Evolutionary conservation across 2,329 filamentous ascomycete genomes (phyloP).

Genomic region (Trichoderma semiorbis): DNA sequence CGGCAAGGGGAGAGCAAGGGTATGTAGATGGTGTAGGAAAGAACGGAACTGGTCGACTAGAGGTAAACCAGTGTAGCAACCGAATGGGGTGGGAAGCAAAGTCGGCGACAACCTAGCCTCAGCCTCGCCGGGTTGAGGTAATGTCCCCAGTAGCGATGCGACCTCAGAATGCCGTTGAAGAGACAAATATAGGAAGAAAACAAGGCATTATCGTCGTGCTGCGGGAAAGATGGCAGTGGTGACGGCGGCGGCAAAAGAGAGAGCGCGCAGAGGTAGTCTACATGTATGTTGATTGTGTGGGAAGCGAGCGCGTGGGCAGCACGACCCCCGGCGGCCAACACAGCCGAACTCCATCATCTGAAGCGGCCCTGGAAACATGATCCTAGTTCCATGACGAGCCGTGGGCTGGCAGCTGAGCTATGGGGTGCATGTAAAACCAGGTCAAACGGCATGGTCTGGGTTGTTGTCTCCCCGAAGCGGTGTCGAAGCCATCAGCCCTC

Average conservation of each 20-base stretch:
- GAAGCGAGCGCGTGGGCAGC: constrained; percentile 16
- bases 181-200: constrained; percentile 17
- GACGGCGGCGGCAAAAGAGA: constrained; percentile 2
- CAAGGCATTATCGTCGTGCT: constrained; percentile 9
- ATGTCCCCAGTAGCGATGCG: constrained; percentile 7
- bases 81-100: constrained; percentile 9
- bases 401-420: constrained; percentile 31
- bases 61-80: background rate
- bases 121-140: constrained; percentile 7
- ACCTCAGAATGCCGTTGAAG: background rate
- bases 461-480: constrained; percentile 7
- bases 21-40: constrained; percentile 23
- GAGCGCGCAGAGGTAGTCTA: constrained; percentile 14
- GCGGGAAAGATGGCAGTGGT: constrained; percentile 13
- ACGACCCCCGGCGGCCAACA: constrained; percentile 9
- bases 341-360: constrained; percentile 14
- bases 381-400: constrained; percentile 20
- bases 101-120: constrained; percentile 12
- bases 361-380: constrained; percentile 16
- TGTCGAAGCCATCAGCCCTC: constrained; percentile 18
- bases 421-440: constrained; percentile 29
- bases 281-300: constrained; percentile 16
- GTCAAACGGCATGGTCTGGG: constrained; percentile 8
- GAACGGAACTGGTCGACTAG: constrained; percentile 9
- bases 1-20: constrained; percentile 17